Evolutionary conservation across 148 eudicot genomes (phyloP), one percentile per base, ranked within the genome.

Genomic region (Vaccinium corymbosum): DNA sequence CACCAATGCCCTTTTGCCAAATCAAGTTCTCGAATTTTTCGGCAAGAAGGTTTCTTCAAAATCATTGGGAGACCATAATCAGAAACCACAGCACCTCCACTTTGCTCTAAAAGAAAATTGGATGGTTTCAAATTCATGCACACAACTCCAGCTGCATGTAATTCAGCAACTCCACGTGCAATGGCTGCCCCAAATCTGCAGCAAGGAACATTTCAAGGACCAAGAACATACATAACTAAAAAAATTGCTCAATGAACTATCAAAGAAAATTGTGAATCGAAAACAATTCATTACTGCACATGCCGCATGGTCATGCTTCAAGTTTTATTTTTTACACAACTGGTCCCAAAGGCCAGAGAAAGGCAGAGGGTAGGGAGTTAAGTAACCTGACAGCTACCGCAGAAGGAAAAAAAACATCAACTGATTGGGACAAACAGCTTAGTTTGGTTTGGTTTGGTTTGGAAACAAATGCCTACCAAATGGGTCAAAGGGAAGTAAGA

Each of bases 151-250:
- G 97, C 98, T 64, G 98, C 97, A 89, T 95, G 98, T 64, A 95
- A 94, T 87, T 95, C 98, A 82, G 97, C 95, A 80, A 95, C 97
- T 46, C 97, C 98, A 27, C 98, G 89, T n/a, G 98, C 95, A 86
- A 95, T 89, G 85, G 94, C 98, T 83, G 97, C 97, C 85, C 98
- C 98, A 88, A 92, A 95, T 91, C 98, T 95, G 85, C 84, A 86
- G 29, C 83, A 89, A 80, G 42, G 55, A 76, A 77, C 66, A 78
- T 19, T 72, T 50, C 10, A 85, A 79, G 55, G 35, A 82, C 62
- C 83, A 84, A 29, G 74, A 62, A 38, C 57, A 85, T 48, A 27
- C 35, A 22, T 42, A 52, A 68, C 13, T 9, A 55, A 22, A 49
- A 32, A 79, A 55, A 27, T 7, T 78, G 42, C 27, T 55, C 38